Base-by-base conservation (phyloP, 140 eudicot genomes). In the Bidens hawaiensis region DNA sequence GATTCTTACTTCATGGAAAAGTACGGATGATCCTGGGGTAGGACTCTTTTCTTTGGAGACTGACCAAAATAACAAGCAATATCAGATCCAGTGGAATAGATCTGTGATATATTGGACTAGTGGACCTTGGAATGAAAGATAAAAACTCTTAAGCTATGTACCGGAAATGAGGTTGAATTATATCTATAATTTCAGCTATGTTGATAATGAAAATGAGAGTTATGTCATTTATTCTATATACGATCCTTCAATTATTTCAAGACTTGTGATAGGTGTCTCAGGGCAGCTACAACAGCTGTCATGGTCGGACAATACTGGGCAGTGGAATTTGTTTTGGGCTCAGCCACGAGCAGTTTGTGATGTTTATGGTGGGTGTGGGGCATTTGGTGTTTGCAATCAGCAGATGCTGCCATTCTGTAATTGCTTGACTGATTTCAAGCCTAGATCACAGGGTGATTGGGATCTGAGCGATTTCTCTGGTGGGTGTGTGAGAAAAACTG, bases 1-100 rank as follows among this genome's bases (percentile, higher is more conserved):
- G 36, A 6, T 43, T 17, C 28, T 86, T 17, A 79, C 78, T 58
- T 77, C 96, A 5, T 87, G 97, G 97, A 82, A 15, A 64, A 89
- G 70, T 27, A 6, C 2, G 0, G 82, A 78, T 7, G 90, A 89
- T 49, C 95, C 95, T 18, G 78, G 69, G 14, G 13, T 23, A 1
- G 97, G 88, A 12, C 62, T 66, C 52, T 89, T 50, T 54, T 66
- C 81, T 5, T 67, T 85, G n/a, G 81, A 81, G 70, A 26, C 73
- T 19, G 83, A 74, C 28, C 84, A 65, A 12, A 56, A 40, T 24
- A 47, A 13, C 24, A 43, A 14, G 2, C 81, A 66, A 46, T 86
- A 18, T 45, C 4, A 77, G 0, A 21, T 83, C 15, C 54, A 25
- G 54, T 86, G 90, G 90, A 80, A 83, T 28, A 25, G 69, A 22